These are phyloP conservation scores for Phylloporus sp. DNA, from an alignment of 768 basidiomycete genomes.

Conservation along the genomic window DNA sequence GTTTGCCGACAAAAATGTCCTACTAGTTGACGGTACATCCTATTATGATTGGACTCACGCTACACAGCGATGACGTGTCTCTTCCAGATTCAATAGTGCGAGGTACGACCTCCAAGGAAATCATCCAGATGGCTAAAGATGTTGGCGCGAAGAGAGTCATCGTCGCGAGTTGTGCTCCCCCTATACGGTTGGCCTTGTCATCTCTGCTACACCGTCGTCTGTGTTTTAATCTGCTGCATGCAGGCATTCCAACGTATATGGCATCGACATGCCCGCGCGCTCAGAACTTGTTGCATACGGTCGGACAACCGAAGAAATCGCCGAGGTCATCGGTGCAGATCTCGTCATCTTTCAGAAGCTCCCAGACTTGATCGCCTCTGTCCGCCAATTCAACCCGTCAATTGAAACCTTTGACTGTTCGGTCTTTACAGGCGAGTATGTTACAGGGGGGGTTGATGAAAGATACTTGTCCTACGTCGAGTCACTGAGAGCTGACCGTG, in stretches of 20 bases:
- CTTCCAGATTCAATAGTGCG: conserved; percentile 91
- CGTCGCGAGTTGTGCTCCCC: conserved; percentile 94
- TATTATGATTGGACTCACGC: background rate
- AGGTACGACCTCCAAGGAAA: conserved; percentile 97
- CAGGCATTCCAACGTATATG: conserved; percentile 92
- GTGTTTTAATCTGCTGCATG: conserved; percentile 1
- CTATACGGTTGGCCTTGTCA: conserved; percentile 62
- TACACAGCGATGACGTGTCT: background rate
- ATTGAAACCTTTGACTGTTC: conserved; percentile 90
- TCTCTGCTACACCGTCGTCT: background rate
- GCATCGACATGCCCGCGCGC: conserved; percentile 99
- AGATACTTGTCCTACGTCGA: conserved; percentile 75
- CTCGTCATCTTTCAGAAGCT: conserved; percentile 94
- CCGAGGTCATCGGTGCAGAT: conserved; percentile 85
- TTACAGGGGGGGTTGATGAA: conserved; percentile 89
- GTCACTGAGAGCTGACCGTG: conserved; percentile 74
- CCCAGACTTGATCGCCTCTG: conserved; percentile 78
- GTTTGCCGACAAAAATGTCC: conserved; percentile 85
- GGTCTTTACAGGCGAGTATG: conserved; percentile 95
- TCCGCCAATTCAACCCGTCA: conserved; percentile 74
- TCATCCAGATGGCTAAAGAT: conserved; percentile 98
- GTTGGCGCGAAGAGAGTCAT: conserved; percentile 96
- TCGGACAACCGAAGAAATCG: conserved; percentile 66
- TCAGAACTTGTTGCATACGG: conserved; percentile 85
- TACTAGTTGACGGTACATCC: conserved; percentile 86